phyloP scores from a whole-genome alignment of 2,329 filamentous ascomycete species.

The Cytospora paraplurivora region DNA sequence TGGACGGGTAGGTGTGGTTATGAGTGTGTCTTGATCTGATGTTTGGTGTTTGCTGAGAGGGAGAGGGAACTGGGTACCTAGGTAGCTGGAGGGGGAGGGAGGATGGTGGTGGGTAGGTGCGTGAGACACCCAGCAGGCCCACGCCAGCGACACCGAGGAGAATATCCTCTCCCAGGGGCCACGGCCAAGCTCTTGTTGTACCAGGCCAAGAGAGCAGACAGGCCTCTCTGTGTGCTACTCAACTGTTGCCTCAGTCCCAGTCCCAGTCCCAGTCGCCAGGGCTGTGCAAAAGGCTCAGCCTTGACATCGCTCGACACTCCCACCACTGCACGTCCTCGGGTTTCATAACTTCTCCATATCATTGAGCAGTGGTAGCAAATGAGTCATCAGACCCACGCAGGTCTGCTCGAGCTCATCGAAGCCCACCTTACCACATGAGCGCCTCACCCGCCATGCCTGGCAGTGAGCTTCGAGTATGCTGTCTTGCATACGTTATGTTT shows the following conservation, averaged over 20 bases:
- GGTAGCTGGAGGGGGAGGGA: not conserved
- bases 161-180: too few relatives aligned
- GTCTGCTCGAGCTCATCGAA: not conserved
- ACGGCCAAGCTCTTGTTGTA: too few relatives aligned
- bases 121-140: not conserved
- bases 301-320: not conserved
- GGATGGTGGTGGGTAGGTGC: not conserved
- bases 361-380: not conserved
- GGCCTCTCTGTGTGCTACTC: too few relatives aligned
- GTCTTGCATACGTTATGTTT: not conserved
- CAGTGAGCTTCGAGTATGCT: too few relatives aligned
- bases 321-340: not conserved
- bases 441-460: not conserved
- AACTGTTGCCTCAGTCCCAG: too few relatives aligned
- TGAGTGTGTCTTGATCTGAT: not conserved
- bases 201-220: too few relatives aligned
- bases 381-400: not conserved
- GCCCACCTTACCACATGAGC: not conserved
- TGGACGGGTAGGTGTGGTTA: not conserved
- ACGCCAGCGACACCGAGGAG: too few relatives aligned
- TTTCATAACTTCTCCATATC: not conserved
- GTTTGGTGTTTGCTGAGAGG: not conserved
- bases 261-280: not conserved
- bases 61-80: not conserved
- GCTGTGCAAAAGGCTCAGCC: not conserved